Percentiles rank a stretch among this genome's conserved stretches.
These are phyloP conservation scores for Citrus unshiu DNA, from an alignment of 345 rosid species.

Conservation along the genomic window DNA sequence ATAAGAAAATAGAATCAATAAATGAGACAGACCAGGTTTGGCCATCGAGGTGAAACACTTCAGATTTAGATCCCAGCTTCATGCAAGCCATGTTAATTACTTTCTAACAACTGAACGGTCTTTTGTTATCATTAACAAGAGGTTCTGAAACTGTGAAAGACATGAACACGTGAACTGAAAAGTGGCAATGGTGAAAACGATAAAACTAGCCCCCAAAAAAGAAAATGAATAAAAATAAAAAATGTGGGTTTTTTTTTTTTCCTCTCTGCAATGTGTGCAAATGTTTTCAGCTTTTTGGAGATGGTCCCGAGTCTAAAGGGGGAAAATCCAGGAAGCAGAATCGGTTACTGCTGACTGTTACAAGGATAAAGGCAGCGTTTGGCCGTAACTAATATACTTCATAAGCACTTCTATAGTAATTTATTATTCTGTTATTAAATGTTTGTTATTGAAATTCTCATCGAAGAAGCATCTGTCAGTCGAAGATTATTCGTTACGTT, in stretches of 20 bases:
- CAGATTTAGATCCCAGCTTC: slow-evolving; percentile 93
- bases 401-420: background rate
- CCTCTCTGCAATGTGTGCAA: background rate
- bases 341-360: slow-evolving; percentile 42
- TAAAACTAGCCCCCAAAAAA: background rate
- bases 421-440: background rate
- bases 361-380: slow-evolving; percentile 23
- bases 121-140: slow-evolving; percentile 12
- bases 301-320: slow-evolving; percentile 61
- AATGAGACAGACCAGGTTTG: slow-evolving; percentile 51
- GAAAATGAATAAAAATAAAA: background rate
- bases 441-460: background rate
- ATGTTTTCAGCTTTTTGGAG: slow-evolving; percentile 13
- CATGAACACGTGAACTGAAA: background rate
- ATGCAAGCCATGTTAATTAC: slow-evolving; percentile 58
- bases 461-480: background rate
- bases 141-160: background rate
- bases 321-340: slow-evolving; percentile 45
- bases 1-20: background rate
- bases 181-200: slow-evolving; percentile 13
- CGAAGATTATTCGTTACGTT: background rate
- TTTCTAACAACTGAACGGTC: slow-evolving; percentile 5
- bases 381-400: background rate
- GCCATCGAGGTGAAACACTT: slow-evolving; percentile 67
- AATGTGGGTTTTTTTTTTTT: background rate